phyloP scores from a whole-genome alignment of 495 filamentous ascomycete species.

The Physcia stellaris region DNA sequence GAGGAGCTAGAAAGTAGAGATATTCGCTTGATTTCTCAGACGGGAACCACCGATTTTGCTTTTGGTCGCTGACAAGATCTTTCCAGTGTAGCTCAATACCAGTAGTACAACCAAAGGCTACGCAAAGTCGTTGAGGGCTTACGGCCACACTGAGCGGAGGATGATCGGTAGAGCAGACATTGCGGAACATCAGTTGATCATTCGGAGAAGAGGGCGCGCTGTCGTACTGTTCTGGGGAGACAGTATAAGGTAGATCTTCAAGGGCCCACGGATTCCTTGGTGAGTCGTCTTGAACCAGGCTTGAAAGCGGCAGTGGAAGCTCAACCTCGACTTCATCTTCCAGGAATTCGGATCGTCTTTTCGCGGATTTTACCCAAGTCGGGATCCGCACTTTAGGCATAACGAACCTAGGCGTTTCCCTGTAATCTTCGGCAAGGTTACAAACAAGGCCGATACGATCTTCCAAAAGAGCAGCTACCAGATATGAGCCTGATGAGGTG shows the following conservation, averaged over 20 bases:
- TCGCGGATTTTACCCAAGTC: background rate
- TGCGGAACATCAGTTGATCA: conserved; percentile 32
- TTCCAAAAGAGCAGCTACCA: conserved; percentile 47
- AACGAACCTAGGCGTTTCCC: background rate
- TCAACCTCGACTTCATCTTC: conserved; percentile 2
- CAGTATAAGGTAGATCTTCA: background rate
- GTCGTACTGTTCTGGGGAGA: conserved; percentile 1
- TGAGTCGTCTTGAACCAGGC: background rate
- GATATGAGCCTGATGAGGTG: conserved; percentile 38
- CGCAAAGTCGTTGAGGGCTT: conserved; percentile 51
- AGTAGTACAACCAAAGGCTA: conserved; percentile 55
- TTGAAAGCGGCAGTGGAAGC: background rate
- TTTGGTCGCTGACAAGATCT: conserved; percentile 44
- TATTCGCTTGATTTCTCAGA: conserved; percentile 53
- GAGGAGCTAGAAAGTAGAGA: conserved; percentile 51
- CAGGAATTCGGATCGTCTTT: background rate
- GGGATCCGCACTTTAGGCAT: background rate
- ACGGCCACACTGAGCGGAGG: conserved; percentile 55
- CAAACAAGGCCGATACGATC: conserved; percentile 51
- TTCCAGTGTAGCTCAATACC: conserved; percentile 66
- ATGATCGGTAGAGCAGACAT: conserved; percentile 52
- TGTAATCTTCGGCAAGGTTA: conserved; percentile 27
- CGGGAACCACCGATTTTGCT: conserved; percentile 50
- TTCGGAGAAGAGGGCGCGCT: conserved; percentile 1
- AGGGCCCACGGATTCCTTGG: background rate